Percentiles rank a stretch among this genome's conserved stretches.
These are phyloP conservation scores for Talaromyces stipitatus DNA, from an alignment of 495 filamentous ascomycete genomes.

Conservation along the genomic window DNA sequence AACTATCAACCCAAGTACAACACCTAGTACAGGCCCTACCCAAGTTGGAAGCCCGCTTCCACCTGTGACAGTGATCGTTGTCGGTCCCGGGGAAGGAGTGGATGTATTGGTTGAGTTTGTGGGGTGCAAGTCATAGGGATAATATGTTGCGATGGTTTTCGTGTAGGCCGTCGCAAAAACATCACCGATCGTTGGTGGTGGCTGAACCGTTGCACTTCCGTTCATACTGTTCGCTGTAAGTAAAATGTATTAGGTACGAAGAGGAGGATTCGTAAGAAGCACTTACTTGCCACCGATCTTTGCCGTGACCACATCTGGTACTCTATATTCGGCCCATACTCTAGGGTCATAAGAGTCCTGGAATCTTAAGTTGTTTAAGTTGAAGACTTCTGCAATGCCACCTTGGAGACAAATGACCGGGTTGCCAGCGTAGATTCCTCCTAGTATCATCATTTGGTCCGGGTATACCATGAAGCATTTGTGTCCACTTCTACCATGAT, in stretches of 20 bases:
- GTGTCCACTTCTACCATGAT: slow-evolving; percentile 52
- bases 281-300: slow-evolving; percentile 56
- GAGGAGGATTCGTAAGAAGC: neutral
- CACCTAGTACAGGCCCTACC: slow-evolving; percentile 58
- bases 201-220: slow-evolving; percentile 52
- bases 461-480: slow-evolving; percentile 61
- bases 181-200: slow-evolving; percentile 44
- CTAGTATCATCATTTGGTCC: slow-evolving; percentile 67
- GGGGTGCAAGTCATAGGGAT: slow-evolving; percentile 44
- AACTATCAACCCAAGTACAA: slow-evolving; percentile 55
- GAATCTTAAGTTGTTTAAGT: slow-evolving; percentile 52
- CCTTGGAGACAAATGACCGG: slow-evolving; percentile 38
- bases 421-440: slow-evolving; percentile 34
- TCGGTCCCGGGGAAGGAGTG: neutral
- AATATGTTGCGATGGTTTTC: slow-evolving; percentile 47
- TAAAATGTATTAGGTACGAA: neutral
- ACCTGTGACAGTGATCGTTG: neutral
- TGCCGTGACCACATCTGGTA: slow-evolving; percentile 48
- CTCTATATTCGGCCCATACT: slow-evolving; percentile 48
- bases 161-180: slow-evolving; percentile 52
- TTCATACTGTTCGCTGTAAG: slow-evolving; percentile 17
- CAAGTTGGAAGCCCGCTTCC: slow-evolving; percentile 47
- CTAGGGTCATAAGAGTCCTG: slow-evolving; percentile 53
- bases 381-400: slow-evolving; percentile 54
- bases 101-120: slow-evolving; percentile 7